These are phyloP conservation scores for Tilletia walkeri DNA, from an alignment of 1,284 basidiomycete genomes.

Conservation along the genomic window DNA sequence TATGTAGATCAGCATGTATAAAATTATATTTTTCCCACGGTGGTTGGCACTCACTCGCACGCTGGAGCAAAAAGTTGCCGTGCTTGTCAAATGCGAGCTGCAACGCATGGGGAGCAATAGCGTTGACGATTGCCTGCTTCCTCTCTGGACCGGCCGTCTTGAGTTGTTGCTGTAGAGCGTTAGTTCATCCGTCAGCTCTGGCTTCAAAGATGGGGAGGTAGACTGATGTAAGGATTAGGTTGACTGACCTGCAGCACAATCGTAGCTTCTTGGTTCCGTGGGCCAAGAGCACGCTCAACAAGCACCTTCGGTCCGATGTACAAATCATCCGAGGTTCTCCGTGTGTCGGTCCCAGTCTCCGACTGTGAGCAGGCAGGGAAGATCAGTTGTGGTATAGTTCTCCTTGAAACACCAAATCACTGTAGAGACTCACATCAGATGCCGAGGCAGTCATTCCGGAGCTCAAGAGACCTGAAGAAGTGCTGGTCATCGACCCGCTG, in stretches of 20 bases:
- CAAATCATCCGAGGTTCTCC: background rate
- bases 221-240: too few relatives aligned
- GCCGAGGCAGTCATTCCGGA: background rate
- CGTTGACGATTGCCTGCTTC: constrained; percentile 31
- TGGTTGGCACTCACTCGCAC: constrained; percentile 26
- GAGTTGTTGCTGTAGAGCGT: constrained; percentile 45
- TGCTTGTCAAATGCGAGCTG: constrained; percentile 40
- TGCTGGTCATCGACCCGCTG: background rate
- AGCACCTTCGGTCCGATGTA: constrained; percentile 15
- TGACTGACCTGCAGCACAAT: constrained; percentile 7
- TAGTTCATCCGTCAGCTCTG: too few relatives aligned
- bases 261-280: constrained; percentile 2
- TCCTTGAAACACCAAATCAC: background rate
- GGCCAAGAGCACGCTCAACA: constrained; percentile 10
- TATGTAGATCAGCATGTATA: background rate
- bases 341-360: background rate
- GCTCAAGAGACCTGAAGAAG: background rate
- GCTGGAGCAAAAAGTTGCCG: constrained; percentile 50
- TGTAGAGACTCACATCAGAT: background rate
- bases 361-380: background rate
- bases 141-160: constrained; percentile 30
- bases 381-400: background rate
- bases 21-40: background rate
- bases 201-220: too few relatives aligned
- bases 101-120: constrained; percentile 31